Evolutionary conservation across 2,329 filamentous ascomycete species (phyloP).

Genomic region (Talaromyces sp.): DNA sequence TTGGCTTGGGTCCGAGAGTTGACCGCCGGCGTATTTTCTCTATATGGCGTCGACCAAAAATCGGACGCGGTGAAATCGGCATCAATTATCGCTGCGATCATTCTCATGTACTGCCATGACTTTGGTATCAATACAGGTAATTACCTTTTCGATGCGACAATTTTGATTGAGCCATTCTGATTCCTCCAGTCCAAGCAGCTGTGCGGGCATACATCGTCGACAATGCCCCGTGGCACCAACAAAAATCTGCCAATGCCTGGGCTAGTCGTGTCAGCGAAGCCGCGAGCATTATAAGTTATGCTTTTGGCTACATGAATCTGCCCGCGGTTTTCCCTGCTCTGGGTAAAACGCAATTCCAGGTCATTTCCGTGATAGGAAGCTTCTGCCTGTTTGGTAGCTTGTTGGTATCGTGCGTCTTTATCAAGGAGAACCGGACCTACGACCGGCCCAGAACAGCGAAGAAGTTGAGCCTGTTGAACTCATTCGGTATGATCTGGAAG

Average conservation of each 20-base stretch:
- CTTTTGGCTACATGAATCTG: constrained; percentile 80
- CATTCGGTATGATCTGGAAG: constrained; percentile 1
- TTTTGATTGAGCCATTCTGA: constrained; percentile 44
- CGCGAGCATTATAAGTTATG: constrained; percentile 86
- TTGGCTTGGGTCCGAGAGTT: constrained; percentile 73
- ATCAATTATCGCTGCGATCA: constrained; percentile 73
- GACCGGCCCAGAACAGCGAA: constrained; percentile 58
- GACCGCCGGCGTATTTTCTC: constrained; percentile 61
- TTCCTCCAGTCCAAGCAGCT: constrained; percentile 69
- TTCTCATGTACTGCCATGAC: constrained; percentile 85
- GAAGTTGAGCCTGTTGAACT: neutral
- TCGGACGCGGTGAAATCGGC: constrained; percentile 61
- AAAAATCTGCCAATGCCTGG: constrained; percentile 92
- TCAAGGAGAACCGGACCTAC: constrained; percentile 76
- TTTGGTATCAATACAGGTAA: constrained; percentile 82
- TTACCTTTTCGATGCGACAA: too few species aligned
- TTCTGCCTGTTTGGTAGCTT: constrained; percentile 70
- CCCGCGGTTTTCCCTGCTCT: constrained; percentile 73
- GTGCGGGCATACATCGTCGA: constrained; percentile 92
- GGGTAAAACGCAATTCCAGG: constrained; percentile 86
- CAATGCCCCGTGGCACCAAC: constrained; percentile 85
- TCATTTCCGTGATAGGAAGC: constrained; percentile 80
- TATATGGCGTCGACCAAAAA: constrained; percentile 67
- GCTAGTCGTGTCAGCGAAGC: constrained; percentile 80
- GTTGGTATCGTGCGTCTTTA: constrained; percentile 62